phyloP scores from a whole-genome alignment of 2,329 filamentous ascomycete species.

The Fonsecaea nubica region DNA sequence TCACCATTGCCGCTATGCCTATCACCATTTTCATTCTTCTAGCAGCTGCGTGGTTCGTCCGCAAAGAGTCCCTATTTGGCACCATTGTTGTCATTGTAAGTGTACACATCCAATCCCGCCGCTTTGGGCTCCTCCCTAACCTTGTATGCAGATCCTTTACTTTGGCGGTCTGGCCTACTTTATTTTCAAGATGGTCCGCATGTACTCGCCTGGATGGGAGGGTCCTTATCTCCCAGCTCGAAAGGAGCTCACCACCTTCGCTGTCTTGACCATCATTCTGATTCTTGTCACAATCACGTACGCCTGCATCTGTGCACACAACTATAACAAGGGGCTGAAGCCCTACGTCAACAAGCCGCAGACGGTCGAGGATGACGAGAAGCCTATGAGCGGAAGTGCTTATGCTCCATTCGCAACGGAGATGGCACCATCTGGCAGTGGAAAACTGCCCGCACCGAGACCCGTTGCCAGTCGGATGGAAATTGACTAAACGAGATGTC shows the following conservation, averaged over 20 bases:
- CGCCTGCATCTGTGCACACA: slow-evolving; percentile 83
- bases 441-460: slow-evolving; percentile 26
- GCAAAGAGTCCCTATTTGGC: slow-evolving; percentile 78
- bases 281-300: slow-evolving; percentile 88
- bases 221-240: slow-evolving; percentile 76
- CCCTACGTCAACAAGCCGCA: slow-evolving; percentile 66
- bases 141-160: slow-evolving; percentile 68
- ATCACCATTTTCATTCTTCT: slow-evolving; percentile 89
- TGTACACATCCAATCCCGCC: slow-evolving; percentile 27
- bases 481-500: slow-evolving; percentile 31
- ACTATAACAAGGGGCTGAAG: slow-evolving; percentile 90
- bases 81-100: slow-evolving; percentile 76
- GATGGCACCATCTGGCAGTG: slow-evolving; percentile 25
- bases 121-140: slow-evolving; percentile 5
- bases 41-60: slow-evolving; percentile 82
- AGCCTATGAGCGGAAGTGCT: slow-evolving; percentile 33
- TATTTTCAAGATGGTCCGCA: slow-evolving; percentile 95
- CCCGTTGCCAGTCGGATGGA: slow-evolving; percentile 34
- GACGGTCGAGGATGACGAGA: slow-evolving; percentile 34
- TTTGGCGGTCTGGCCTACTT: slow-evolving; percentile 92
- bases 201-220: slow-evolving; percentile 73
- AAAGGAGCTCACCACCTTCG: slow-evolving; percentile 88
- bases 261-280: slow-evolving; percentile 86
- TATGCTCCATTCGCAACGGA: slow-evolving; percentile 37
- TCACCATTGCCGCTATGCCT: slow-evolving; percentile 88